Evolutionary conservation across 495 filamentous ascomycete species (phyloP), one percentile per base, ranked within the genome.

Genomic region (Lasiosphaeria hispida): DNA sequence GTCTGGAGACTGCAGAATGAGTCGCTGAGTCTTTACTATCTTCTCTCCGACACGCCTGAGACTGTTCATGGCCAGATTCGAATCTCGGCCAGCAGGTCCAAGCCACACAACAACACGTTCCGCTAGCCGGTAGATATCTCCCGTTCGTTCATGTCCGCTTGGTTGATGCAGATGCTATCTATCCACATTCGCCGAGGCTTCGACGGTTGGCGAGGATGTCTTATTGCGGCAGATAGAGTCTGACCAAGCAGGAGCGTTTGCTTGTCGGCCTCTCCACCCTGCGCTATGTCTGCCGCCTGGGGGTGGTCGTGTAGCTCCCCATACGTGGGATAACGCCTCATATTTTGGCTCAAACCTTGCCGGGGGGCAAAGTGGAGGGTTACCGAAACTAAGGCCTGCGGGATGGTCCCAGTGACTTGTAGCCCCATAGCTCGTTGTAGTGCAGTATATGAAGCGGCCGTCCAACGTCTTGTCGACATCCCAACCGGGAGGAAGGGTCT

Each of bases 151-250:
- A 3, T 14, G 33, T 51, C 34, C 10, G 11, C 14, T 10, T 51
- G 48, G 17, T 51, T 18, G 34, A 51, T 51, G 35, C 34, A 51
- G 14, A 51, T 51, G 48, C 35, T 51, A 35, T 51, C 48, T 18
- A 51, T 51, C 48, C 48, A 51, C 30, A 51, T 51, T 0, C 41
- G 15, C 6, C 41, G 14, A 1, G 41, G 7, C 41, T 18, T 7
- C 8, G 0, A 2, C 1, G 41, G 14, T 10, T 44, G 14, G 19
- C 41, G 41, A 18, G 19, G 14, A 10, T 44, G n/a, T 18, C 41
- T 14, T 44, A 44, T 44, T 0, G 41, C 41, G 3, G 15, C 14
- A 10, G 41, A 14, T 18, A 44, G 11, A 18, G 15, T 44, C 41
- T 18, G 7, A 9, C 41, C 14, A 44, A 44, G 14, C 14, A 44